Base-by-base conservation (phyloP, 225 moss, liverwort and hornwort genomes). In the Polytrichum commune region DNA sequence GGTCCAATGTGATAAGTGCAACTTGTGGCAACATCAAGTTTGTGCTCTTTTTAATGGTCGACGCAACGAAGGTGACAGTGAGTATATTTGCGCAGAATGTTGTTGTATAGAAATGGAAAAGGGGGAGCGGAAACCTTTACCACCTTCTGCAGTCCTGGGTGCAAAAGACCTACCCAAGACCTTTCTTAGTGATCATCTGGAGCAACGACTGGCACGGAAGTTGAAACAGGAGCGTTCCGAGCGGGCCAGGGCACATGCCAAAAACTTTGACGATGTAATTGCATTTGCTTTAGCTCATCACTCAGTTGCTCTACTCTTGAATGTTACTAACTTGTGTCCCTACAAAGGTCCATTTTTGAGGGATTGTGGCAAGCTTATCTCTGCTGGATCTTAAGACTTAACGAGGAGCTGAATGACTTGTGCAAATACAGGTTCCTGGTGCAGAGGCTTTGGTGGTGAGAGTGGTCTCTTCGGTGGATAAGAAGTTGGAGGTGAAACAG, bases 1-100 rank as follows among this genome's bases (percentile, higher is more conserved):
- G 97, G 97, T 97, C 38, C 97, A 97, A 88, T 97, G 97, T 74
- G 97, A 97, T 80, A 97, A 92, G 71, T 97, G 97, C 82, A 91
- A 97, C 80, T 86, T 94, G 78, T 97, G 97, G 97, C 93, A 97
- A 73, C 97, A 97, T 83, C 97, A 97, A 84, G 97, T 97, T 53
- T 97, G 97, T 81, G 97, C 97, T 73, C 85, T 97, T 58, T 97
- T 97, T 63, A 97, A 97, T 77, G 94, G 97, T 71, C 89, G 97
- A 55, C 87, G 97, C 72, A 97, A 97, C 68, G 97, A 97, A 92
- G 97, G 96, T 76, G 97, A 97, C 76, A 94, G 89, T 85, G 97
- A 97, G 79, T 97, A 94, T 62, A 97, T 91, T 67, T 97, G 97
- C 79, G 92, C 97, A 63, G 88, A 94, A 72, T 97, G 97, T 72